A percentile compares a stretch with the other conserved stretches of the same genome.
phyloP scores from a whole-genome alignment of 1,284 basidiomycete genomes.

The Puccinia coronata region DNA sequence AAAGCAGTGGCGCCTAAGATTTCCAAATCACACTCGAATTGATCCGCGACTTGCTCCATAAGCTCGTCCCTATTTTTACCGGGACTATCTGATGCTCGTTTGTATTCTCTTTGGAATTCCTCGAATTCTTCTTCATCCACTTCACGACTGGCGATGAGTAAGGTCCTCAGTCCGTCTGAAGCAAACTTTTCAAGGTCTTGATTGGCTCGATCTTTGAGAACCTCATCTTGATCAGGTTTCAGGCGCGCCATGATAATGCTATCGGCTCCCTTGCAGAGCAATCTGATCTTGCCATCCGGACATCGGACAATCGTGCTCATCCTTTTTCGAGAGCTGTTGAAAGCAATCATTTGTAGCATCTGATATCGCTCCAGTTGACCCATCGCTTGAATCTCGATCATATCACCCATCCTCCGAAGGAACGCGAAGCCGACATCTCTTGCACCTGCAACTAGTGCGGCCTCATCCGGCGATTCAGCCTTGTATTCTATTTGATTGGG shows the following conservation, averaged over 20 bases:
- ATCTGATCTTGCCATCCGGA: constrained; percentile 75
- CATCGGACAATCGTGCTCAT: constrained; percentile 87
- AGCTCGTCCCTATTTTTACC: constrained; percentile 77
- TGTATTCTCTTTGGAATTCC: constrained; percentile 77
- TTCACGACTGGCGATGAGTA: constrained; percentile 82
- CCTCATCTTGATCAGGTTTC: constrained; percentile 70
- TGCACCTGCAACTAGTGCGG: constrained; percentile 86
- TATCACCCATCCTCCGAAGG: constrained; percentile 72
- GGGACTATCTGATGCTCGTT: constrained; percentile 73
- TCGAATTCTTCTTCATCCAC: constrained; percentile 80
- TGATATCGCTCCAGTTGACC: constrained; percentile 81
- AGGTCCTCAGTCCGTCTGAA: constrained; percentile 84
- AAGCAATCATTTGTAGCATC: constrained; percentile 80
- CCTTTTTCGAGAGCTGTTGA: constrained; percentile 87
- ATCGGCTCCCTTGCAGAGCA: constrained; percentile 97
- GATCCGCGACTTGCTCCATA: constrained; percentile 81
- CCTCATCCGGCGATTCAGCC: constrained; percentile 92
- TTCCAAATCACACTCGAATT: constrained; percentile 76
- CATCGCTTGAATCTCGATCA: constrained; percentile 85
- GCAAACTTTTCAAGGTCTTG: constrained; percentile 91
- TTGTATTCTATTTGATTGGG: constrained; percentile 83
- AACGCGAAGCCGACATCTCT: constrained; percentile 92
- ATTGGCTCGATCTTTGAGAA: constrained; percentile 73
- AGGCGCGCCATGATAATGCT: constrained; percentile 88
- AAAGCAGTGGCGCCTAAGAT: constrained; percentile 92